Percentiles rank a stretch among this genome's conserved stretches.
Evolutionary conservation across 495 filamentous ascomycete species (phyloP).

Genomic region (Lophiotrema nucula): DNA sequence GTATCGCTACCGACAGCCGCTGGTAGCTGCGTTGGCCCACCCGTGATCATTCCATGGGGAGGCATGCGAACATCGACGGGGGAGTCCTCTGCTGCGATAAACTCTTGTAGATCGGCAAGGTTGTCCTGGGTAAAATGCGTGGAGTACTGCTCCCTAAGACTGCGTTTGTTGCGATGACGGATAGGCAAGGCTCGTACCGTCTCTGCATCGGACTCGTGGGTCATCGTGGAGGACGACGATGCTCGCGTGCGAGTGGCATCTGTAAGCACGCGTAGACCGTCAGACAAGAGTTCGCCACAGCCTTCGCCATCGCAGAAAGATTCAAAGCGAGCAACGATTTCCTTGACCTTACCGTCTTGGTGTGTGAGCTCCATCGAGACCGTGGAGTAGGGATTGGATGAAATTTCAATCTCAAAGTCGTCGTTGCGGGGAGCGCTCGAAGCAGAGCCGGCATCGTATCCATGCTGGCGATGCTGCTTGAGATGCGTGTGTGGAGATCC

Average conservation of each 20-base stretch:
- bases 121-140: too few species aligned
- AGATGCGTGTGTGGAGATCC: too few species aligned
- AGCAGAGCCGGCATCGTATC: too few species aligned
- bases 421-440: too few species aligned
- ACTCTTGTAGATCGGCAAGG: background rate
- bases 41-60: background rate
- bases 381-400: conserved; percentile 8
- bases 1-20: background rate
- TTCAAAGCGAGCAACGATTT: conserved; percentile 31
- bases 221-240: background rate
- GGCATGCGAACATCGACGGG: too few species aligned
- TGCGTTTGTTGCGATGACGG: background rate
- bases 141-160: background rate
- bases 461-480: too few species aligned
- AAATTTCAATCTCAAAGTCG: too few species aligned
- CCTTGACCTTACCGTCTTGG: conserved; percentile 32
- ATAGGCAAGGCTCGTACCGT: background rate
- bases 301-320: conserved; percentile 5
- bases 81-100: too few species aligned
- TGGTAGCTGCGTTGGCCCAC: background rate
- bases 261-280: conserved; percentile 5
- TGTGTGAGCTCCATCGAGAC: conserved; percentile 24
- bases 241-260: conserved; percentile 2
- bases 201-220: background rate
- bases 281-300: conserved; percentile 1